Base-by-base conservation (phyloP, 2,329 filamentous ascomycete species). In the Dothidotthia symphoricarpi region DNA sequence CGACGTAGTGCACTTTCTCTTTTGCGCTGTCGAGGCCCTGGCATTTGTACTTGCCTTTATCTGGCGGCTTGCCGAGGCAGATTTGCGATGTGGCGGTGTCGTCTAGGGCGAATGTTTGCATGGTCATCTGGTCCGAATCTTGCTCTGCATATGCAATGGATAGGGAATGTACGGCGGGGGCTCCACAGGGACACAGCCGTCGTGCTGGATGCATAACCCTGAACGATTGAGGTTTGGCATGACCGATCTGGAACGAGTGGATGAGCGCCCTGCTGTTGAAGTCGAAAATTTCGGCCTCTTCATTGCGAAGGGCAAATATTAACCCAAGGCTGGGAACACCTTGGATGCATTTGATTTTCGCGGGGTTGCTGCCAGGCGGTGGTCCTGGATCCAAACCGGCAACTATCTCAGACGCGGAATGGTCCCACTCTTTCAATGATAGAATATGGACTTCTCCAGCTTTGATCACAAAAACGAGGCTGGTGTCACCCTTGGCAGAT, bases 141-240 rank as follows among this genome's bases (percentile, higher is more conserved):
- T 71, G 68, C 41, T 78, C 76, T 3, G 75, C 74, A 55, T 87
- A 88, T 10, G 76, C 78, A 15, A 88, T 64, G 0, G 78, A 81
- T n/a, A 88, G 70, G 11, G 76, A 81, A 17, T 73, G 72, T 1
- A 89, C 65, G 0, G 81, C 78, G 1, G 74, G 67, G 1, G 74
- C 75, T 11, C 75, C 77, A 30, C 76, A 81, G 38, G 72, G 41
- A 42, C 75, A 79, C 43, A 68, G 69, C 31, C 72, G 71, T 39
- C 69, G 74, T 29, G 68, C 67, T 1, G 77, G 75, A 53, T 81
- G 78, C 39, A 83, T 75, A 34, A 78, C 78, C 32, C 78, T 75
- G 12, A 88, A 70, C 0, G 81, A 78, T 24, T 76, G 75, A 4
- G 75, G 71, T 41, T 76, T 73, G 57, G 86, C 79, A 1, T 69